Conservation (phyloP, 2,329 filamentous ascomycete species). For the Diaporthe vaccinii region DNA sequence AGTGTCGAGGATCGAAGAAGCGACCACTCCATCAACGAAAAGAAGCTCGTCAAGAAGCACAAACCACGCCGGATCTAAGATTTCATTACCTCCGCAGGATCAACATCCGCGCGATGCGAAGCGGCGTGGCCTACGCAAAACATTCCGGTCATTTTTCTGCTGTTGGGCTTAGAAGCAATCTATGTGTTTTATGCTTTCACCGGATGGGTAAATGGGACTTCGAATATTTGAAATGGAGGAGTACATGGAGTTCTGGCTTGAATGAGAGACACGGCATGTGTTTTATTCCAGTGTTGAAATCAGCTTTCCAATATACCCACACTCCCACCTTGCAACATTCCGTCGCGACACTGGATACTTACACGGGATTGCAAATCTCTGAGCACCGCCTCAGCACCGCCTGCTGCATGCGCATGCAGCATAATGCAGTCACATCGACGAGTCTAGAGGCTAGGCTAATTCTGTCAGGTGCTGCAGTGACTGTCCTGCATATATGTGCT, state of each 20-base stretch:
- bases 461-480: neutral
- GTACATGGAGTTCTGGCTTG: neutral
- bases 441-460: neutral
- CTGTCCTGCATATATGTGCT: neutral
- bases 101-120: neutral
- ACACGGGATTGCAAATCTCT: too few species aligned
- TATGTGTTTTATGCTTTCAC: neutral
- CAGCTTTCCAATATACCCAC: neutral
- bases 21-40: neutral
- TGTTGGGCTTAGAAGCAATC: neutral
- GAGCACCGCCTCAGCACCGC: slow-evolving; percentile 4
- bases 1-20: neutral
- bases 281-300: neutral
- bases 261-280: neutral
- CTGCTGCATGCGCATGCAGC: slow-evolving; percentile 2
- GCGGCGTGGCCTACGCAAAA: neutral
- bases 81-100: neutral
- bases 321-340: too few species aligned
- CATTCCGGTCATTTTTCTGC: neutral
- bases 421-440: neutral
- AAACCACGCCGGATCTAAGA: neutral
- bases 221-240: neutral
- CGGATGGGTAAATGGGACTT: neutral
- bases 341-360: too few species aligned
- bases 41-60: neutral